These are phyloP conservation scores for Urostyla sp. DNA, from an alignment of 73 alveolate genomes.

Conservation along the genomic window DNA sequence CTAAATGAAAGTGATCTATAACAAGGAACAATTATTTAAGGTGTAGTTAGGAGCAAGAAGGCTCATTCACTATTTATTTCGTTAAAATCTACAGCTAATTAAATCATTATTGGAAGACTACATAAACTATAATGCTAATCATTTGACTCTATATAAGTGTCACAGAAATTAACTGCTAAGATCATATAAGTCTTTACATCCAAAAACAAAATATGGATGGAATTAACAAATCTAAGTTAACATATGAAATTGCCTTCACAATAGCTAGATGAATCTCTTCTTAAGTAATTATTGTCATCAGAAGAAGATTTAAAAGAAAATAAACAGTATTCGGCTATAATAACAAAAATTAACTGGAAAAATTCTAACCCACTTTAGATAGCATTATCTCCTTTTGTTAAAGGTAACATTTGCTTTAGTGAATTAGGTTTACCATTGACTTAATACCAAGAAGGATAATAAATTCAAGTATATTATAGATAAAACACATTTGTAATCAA, in stretches of 20 bases:
- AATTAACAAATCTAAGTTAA: slow-evolving; percentile 28
- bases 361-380: slow-evolving; percentile 20
- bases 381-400: slow-evolving; percentile 22
- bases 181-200: slow-evolving; percentile 11
- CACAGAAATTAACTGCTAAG: slow-evolving; percentile 30
- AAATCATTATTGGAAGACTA: slow-evolving; percentile 32
- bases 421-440: background rate
- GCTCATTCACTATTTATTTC: slow-evolving; percentile 7
- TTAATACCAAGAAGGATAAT: slow-evolving; percentile 10
- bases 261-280: background rate
- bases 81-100: slow-evolving; percentile 3
- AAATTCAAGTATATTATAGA: slow-evolving; percentile 24
- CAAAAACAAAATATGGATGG: slow-evolving; percentile 54
- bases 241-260: slow-evolving; percentile 43
- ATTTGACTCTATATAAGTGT: no score
- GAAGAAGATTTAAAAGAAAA: slow-evolving; percentile 31
- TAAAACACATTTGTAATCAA: background rate
- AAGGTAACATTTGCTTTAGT: slow-evolving; percentile 40
- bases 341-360: slow-evolving; percentile 27
- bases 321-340: background rate
- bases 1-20: no score
- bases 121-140: slow-evolving; percentile 35
- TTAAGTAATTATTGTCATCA: slow-evolving; percentile 11
- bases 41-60: slow-evolving; percentile 25
- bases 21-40: slow-evolving; percentile 5